phyloP scores from a whole-genome alignment of 2,329 filamentous ascomycete species.

The Aspergillus felis region DNA sequence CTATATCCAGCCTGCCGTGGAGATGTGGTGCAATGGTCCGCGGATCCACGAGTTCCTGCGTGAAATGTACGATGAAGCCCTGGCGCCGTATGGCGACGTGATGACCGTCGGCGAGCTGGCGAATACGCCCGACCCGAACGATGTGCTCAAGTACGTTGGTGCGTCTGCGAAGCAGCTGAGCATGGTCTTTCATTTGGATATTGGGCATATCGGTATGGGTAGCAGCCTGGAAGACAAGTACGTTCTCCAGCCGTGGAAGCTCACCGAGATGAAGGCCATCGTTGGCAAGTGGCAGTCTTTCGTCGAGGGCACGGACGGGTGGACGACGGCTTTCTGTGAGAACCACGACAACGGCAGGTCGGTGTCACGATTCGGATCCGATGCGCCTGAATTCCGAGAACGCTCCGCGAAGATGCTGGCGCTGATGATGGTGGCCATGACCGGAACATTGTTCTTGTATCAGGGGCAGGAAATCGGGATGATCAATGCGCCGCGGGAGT shows the following conservation, averaged over 20 bases:
- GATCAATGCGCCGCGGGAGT: slow-evolving; percentile 50
- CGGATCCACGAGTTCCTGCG: slow-evolving; percentile 65
- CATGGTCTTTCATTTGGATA: slow-evolving; percentile 59
- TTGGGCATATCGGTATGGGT: slow-evolving; percentile 51
- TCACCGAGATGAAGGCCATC: slow-evolving; percentile 49
- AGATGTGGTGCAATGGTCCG: slow-evolving; percentile 65
- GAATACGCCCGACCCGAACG: slow-evolving; percentile 54
- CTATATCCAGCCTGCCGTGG: slow-evolving; percentile 49
- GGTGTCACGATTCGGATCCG: slow-evolving; percentile 51
- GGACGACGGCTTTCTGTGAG: slow-evolving; percentile 60
- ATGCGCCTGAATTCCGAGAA: slow-evolving; percentile 46
- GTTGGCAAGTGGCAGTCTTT: slow-evolving; percentile 51
- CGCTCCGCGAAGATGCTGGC: slow-evolving; percentile 53
- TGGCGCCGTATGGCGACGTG: slow-evolving; percentile 54
- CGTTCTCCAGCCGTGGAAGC: slow-evolving; percentile 39
- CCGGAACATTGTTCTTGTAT: slow-evolving; percentile 56
- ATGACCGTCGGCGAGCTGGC: slow-evolving; percentile 70
- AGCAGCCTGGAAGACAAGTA: slow-evolving; percentile 45
- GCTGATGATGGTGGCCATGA: slow-evolving; percentile 45
- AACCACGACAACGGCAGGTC: slow-evolving; percentile 61
- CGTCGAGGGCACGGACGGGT: slow-evolving; percentile 45
- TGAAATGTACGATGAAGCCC: slow-evolving; percentile 60
- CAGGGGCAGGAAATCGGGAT: slow-evolving; percentile 62
- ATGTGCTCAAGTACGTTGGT: slow-evolving; percentile 59
- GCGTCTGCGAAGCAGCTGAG: slow-evolving; percentile 57